Conservation (phyloP, 2,329 filamentous ascomycete species). For the Hymenoscyphus albidus region DNA sequence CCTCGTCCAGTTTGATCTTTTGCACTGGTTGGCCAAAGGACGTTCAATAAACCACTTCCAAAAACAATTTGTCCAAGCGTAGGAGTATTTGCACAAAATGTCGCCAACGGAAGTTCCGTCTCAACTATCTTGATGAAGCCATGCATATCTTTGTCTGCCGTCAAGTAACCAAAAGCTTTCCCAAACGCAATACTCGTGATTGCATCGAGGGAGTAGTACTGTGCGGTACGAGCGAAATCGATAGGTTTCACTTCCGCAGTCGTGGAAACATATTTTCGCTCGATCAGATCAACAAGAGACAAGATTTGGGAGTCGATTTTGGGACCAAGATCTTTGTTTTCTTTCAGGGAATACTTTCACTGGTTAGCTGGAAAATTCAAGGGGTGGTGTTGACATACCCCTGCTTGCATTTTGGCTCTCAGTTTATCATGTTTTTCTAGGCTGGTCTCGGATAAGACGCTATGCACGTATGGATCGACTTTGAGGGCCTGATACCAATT, state of each 20-base stretch:
- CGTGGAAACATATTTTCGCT: slow-evolving; percentile 45
- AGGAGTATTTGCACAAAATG: neutral
- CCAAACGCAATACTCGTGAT: slow-evolving; percentile 51
- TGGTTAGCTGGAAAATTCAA: slow-evolving; percentile 25
- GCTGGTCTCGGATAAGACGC: slow-evolving; percentile 1
- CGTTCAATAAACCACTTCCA: neutral
- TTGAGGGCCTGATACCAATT: slow-evolving; percentile 1
- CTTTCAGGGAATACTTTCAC: slow-evolving; percentile 51
- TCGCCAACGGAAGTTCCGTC: neutral
- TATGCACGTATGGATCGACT: slow-evolving; percentile 3
- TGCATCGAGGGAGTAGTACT: slow-evolving; percentile 52
- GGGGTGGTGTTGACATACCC: slow-evolving; percentile 34
- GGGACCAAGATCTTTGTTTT: slow-evolving; percentile 47
- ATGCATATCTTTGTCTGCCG: slow-evolving; percentile 42
- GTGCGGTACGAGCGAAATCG: slow-evolving; percentile 44
- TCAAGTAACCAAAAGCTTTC: slow-evolving; percentile 46
- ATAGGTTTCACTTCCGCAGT: slow-evolving; percentile 40
- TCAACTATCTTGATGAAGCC: neutral
- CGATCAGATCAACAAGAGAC: slow-evolving; percentile 46
- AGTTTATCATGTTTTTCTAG: slow-evolving; percentile 40
- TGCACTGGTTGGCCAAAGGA: slow-evolving; percentile 1
- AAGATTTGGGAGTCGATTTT: slow-evolving; percentile 46
- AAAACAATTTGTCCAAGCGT: neutral
- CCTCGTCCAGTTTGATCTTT: neutral
- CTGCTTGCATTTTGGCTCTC: slow-evolving; percentile 47